Evolutionary conservation across 768 basidiomycete species (phyloP).

Genomic region (Sporobolomyces roseus): DNA sequence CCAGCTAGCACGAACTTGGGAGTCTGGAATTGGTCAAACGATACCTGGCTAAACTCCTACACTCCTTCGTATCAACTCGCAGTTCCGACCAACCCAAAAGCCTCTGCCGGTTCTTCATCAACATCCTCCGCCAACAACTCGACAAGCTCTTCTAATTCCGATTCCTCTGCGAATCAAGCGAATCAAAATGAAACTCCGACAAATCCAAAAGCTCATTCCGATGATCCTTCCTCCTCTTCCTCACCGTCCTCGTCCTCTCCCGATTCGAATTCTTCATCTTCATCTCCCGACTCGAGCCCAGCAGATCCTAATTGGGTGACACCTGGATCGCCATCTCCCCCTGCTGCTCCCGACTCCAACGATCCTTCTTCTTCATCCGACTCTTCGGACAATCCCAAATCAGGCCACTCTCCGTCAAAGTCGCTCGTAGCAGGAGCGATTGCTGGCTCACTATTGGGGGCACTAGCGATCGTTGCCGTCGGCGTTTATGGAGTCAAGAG

Average conservation of each 20-base stretch:
- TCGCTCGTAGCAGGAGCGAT: constrained; percentile 27
- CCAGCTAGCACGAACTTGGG: constrained; percentile 13
- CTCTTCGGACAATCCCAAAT: not conserved
- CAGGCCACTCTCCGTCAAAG: not conserved
- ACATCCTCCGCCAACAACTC: not conserved
- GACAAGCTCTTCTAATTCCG: no score
- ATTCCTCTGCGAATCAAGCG: no score
- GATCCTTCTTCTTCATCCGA: no score
- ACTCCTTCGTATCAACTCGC: constrained; percentile 22
- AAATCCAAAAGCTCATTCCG: not conserved
- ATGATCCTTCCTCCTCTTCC: not conserved
- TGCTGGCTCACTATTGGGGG: constrained; percentile 27
- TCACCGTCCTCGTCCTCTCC: not conserved
- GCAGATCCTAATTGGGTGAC: not conserved
- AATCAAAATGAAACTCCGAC: no score
- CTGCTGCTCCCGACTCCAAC: not conserved
- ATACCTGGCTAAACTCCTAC: constrained; percentile 32
- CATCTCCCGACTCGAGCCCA: not conserved
- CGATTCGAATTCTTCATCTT: not conserved
- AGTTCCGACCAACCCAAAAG: constrained; percentile 30
- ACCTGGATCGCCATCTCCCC: not conserved
- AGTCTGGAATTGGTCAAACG: constrained; percentile 28
- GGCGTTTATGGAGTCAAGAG: constrained; percentile 8
- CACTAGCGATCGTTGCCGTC: constrained; percentile 11
- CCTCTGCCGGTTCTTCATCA: not conserved